phyloP scores from a whole-genome alignment of 495 filamentous ascomycete genomes.

The Penicillium cataractarum region DNA sequence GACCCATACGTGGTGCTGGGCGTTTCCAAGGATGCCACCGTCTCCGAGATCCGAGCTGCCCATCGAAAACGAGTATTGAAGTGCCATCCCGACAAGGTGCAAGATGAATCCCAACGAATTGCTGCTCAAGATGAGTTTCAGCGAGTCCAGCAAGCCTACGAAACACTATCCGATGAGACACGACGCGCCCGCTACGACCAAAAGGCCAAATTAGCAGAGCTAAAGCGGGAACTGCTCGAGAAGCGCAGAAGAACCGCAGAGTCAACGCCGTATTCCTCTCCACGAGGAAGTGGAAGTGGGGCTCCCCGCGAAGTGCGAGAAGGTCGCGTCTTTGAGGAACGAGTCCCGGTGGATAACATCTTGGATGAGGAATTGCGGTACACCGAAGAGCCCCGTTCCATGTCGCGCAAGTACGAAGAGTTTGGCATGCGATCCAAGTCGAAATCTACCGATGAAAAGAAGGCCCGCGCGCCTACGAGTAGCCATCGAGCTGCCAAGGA shows the following conservation, averaged over 20 bases:
- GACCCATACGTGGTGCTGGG: slow-evolving; percentile 87
- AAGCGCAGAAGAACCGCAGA: slow-evolving; percentile 33
- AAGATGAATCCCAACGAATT: slow-evolving; percentile 68
- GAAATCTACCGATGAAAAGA: slow-evolving; percentile 42
- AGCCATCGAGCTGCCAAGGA: slow-evolving; percentile 34
- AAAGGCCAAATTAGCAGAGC: slow-evolving; percentile 64
- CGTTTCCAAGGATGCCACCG: slow-evolving; percentile 72
- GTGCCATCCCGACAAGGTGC: slow-evolving; percentile 94
- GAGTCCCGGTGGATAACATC: slow-evolving; percentile 43
- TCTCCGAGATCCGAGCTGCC: slow-evolving; percentile 73
- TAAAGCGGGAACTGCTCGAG: slow-evolving; percentile 55
- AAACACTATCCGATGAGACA: slow-evolving; percentile 80
- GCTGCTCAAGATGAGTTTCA: slow-evolving; percentile 86
- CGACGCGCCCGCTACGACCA: slow-evolving; percentile 77
- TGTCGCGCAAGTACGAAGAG: slow-evolving; percentile 48
- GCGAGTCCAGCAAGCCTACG: slow-evolving; percentile 90
- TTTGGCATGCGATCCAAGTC: slow-evolving; percentile 42
- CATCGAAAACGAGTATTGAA: slow-evolving; percentile 92
- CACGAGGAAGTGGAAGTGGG: slow-evolving; percentile 28
- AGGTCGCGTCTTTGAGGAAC: slow-evolving; percentile 50
- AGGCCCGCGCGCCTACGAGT: slow-evolving; percentile 34
- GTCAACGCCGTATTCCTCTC: slow-evolving; percentile 21
- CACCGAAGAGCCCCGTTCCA: slow-evolving; percentile 41
- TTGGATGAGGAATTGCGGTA: slow-evolving; percentile 45
- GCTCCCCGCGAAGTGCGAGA: slow-evolving; percentile 48